Conservation (phyloP, 768 basidiomycete genomes). For the Hebeloma cylindrosporum region DNA sequence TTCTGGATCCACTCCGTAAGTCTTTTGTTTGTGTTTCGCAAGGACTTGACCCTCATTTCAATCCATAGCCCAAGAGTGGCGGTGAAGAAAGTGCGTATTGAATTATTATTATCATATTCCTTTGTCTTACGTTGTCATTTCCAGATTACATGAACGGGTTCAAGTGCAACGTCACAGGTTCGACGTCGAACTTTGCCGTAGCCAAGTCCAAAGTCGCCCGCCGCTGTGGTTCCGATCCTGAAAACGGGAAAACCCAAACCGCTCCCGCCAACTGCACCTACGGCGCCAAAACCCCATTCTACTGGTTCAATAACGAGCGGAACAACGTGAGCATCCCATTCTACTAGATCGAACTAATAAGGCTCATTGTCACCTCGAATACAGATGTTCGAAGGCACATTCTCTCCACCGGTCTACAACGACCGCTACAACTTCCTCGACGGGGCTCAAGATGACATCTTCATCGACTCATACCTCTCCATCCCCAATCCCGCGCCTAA, state of each 20-base stretch:
- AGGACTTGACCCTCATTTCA: neutral
- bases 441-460: slow-evolving; percentile 75
- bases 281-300: slow-evolving; percentile 68
- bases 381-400: slow-evolving; percentile 66
- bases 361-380: neutral
- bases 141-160: slow-evolving; percentile 76
- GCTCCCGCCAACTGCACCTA: slow-evolving; percentile 67
- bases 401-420: slow-evolving; percentile 65
- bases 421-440: slow-evolving; percentile 69
- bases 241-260: slow-evolving; percentile 40
- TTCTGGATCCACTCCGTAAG: slow-evolving; percentile 70
- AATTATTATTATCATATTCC: neutral
- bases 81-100: slow-evolving; percentile 57
- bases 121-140: slow-evolving; percentile 1
- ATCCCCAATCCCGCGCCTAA: slow-evolving; percentile 46
- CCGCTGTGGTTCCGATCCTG: slow-evolving; percentile 62
- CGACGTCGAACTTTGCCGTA: slow-evolving; percentile 50
- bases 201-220: slow-evolving; percentile 60
- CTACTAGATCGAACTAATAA: neutral
- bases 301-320: slow-evolving; percentile 63
- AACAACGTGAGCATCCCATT: slow-evolving; percentile 53
- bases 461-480: slow-evolving; percentile 52
- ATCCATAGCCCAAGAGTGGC: slow-evolving; percentile 46
- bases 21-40: slow-evolving; percentile 1
- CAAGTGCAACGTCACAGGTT: slow-evolving; percentile 58